A percentile compares a stretch with the other conserved stretches of the same genome.
phyloP scores from a whole-genome alignment of 139 green algal species.

The Chlamydomonas incerta region DNA sequence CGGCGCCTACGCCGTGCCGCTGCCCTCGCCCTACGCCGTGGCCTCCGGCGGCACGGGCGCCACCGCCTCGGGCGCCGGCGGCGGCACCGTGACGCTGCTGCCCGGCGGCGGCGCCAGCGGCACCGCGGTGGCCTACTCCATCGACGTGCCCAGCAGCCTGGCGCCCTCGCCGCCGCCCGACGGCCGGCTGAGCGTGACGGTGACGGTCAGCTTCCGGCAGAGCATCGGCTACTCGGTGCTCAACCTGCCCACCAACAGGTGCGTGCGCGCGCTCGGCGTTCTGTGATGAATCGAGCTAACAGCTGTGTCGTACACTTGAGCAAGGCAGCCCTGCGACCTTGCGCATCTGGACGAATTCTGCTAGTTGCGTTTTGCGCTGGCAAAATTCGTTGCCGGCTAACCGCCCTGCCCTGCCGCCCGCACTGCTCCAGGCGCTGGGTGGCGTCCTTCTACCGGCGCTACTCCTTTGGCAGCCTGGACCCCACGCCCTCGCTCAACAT shows the following conservation, averaged over 20 bases:
- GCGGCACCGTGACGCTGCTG: not conserved
- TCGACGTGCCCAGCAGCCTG: not conserved
- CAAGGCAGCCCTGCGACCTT: no score
- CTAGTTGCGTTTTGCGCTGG: no score
- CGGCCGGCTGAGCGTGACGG: not conserved
- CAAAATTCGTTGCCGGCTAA: no score
- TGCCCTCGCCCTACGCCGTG: not conserved
- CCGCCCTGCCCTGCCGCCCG: no score
- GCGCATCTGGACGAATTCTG: no score
- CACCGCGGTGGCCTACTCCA: not conserved
- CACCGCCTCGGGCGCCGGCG: not conserved
- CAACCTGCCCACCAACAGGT: not conserved
- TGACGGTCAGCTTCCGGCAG: not conserved
- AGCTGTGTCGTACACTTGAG: no score
- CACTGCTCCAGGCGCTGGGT: not conserved
- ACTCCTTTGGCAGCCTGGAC: not conserved
- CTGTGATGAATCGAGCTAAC: no score
- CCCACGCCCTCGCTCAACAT: not conserved
- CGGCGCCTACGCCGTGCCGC: not conserved
- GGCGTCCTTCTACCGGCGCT: not conserved
- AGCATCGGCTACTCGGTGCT: not conserved
- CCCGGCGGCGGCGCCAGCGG: not conserved
- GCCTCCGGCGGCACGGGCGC: no score
- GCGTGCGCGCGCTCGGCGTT: no score
- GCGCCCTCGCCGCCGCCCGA: constrained; percentile 2